These are phyloP conservation scores for Penicillium canescens DNA, from an alignment of 495 filamentous ascomycete species.

Conservation along the genomic window DNA sequence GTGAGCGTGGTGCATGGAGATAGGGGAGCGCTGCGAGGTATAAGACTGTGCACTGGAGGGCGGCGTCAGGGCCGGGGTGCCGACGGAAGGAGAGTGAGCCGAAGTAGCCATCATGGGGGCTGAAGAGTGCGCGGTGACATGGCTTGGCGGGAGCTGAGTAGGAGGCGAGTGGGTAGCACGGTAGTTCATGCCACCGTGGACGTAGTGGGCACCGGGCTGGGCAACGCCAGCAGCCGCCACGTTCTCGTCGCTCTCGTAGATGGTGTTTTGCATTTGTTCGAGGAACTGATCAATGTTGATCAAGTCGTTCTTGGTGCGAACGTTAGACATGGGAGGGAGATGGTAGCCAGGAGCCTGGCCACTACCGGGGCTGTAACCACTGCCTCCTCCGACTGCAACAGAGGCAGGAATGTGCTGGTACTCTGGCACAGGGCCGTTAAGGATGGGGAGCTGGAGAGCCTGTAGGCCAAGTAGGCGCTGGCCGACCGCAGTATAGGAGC, in stretches of 20 bases:
- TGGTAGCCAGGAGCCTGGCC: slow-evolving; percentile 60
- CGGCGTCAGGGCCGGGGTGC: slow-evolving; percentile 86
- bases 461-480: slow-evolving; percentile 76
- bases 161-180: slow-evolving; percentile 76
- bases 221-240: slow-evolving; percentile 73
- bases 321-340: slow-evolving; percentile 79
- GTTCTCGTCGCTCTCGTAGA: slow-evolving; percentile 86
- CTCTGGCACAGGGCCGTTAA: slow-evolving; percentile 62
- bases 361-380: slow-evolving; percentile 50
- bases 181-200: slow-evolving; percentile 58
- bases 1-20: slow-evolving; percentile 55
- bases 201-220: slow-evolving; percentile 66
- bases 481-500: slow-evolving; percentile 78
- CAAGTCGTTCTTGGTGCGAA: slow-evolving; percentile 90
- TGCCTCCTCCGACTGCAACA: slow-evolving; percentile 54
- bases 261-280: slow-evolving; percentile 89
- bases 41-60: slow-evolving; percentile 86
- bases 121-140: slow-evolving; percentile 57
- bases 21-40: slow-evolving; percentile 81
- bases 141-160: slow-evolving; percentile 50
- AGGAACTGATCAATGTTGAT: slow-evolving; percentile 89
- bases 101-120: slow-evolving; percentile 60
- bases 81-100: slow-evolving; percentile 49
- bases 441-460: slow-evolving; percentile 65
- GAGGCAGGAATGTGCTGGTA: slow-evolving; percentile 61